These are phyloP conservation scores for Penicillium olsonii DNA, from an alignment of 2,329 filamentous ascomycete species.

Conservation along the genomic window DNA sequence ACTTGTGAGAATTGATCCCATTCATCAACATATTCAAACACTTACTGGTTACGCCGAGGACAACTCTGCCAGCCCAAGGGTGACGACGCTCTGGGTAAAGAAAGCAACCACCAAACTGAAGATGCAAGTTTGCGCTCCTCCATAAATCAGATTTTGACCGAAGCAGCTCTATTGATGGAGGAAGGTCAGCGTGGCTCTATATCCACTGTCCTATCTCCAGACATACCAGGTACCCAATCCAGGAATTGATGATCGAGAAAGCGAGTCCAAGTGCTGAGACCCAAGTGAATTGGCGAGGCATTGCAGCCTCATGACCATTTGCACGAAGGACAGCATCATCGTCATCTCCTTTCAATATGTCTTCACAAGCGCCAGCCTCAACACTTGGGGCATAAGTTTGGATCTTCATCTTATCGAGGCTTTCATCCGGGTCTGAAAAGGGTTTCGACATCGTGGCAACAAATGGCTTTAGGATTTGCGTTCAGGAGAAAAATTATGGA, in stretches of 20 bases:
- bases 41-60: conserved; percentile 26
- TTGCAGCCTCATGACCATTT: not conserved
- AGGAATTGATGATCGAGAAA: not conserved
- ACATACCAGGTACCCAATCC: not conserved
- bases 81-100: not conserved
- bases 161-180: not conserved
- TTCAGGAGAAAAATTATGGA: too few species aligned
- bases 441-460: not conserved
- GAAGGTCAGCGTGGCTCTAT: not conserved
- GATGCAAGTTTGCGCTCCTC: not conserved
- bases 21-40: not conserved
- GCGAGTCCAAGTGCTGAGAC: not conserved
- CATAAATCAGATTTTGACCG: not conserved
- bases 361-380: not conserved
- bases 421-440: not conserved
- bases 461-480: too few species aligned
- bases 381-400: not conserved
- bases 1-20: not conserved
- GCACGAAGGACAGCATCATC: not conserved
- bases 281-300: not conserved
- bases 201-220: not conserved
- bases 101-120: not conserved
- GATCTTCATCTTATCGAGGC: not conserved
- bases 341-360: not conserved
- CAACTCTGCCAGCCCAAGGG: conserved; percentile 25